A percentile compares a stretch with the other conserved stretches of the same genome.
Evolutionary conservation across 2,329 filamentous ascomycete species (phyloP).

Genomic region (Ophiostoma ips): DNA sequence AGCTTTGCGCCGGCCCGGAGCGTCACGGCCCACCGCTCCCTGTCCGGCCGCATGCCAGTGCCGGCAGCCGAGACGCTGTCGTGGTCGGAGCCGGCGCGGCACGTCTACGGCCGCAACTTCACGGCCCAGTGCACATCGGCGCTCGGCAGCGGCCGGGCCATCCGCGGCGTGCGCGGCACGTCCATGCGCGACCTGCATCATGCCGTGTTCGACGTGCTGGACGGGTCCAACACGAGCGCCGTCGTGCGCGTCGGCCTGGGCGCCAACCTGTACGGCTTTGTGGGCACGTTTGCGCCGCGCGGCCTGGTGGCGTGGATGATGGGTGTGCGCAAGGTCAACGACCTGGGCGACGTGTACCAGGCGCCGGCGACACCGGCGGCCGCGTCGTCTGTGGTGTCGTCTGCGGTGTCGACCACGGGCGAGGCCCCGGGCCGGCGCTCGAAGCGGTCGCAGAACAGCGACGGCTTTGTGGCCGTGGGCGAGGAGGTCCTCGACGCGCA

Average conservation of each 20-base stretch:
- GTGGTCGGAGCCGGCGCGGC: slow-evolving; percentile 49
- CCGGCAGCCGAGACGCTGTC: slow-evolving; percentile 42
- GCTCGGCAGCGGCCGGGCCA: slow-evolving; percentile 37
- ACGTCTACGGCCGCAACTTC: slow-evolving; percentile 50
- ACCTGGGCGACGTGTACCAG: slow-evolving; percentile 41
- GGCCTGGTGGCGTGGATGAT: slow-evolving; percentile 87
- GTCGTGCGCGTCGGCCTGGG: slow-evolving; percentile 74
- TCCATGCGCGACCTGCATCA: slow-evolving; percentile 69
- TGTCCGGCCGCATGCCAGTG: slow-evolving; percentile 25
- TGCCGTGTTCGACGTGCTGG: slow-evolving; percentile 79
- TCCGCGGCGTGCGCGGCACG: slow-evolving; percentile 51
- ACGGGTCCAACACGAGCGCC: slow-evolving; percentile 44
- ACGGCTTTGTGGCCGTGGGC: slow-evolving; percentile 39
- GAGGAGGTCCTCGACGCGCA: slow-evolving; percentile 28
- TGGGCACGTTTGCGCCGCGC: slow-evolving; percentile 67
- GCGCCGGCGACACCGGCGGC: slow-evolving; percentile 20
- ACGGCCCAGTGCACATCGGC: slow-evolving; percentile 39
- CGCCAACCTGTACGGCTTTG: slow-evolving; percentile 68
- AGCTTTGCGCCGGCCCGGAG: slow-evolving; percentile 38
- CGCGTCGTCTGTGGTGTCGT: slow-evolving; percentile 18
- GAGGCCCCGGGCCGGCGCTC: slow-evolving; percentile 14
- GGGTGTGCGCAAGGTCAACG: slow-evolving; percentile 53
- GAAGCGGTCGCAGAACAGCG: slow-evolving; percentile 13
- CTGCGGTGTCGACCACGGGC: slow-evolving; percentile 1
- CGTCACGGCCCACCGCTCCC: slow-evolving; percentile 10